Percentiles rank a stretch among this genome's conserved stretches.
Conservation (phyloP, 257 asterid genomes). For the Solanum rostratum region DNA sequence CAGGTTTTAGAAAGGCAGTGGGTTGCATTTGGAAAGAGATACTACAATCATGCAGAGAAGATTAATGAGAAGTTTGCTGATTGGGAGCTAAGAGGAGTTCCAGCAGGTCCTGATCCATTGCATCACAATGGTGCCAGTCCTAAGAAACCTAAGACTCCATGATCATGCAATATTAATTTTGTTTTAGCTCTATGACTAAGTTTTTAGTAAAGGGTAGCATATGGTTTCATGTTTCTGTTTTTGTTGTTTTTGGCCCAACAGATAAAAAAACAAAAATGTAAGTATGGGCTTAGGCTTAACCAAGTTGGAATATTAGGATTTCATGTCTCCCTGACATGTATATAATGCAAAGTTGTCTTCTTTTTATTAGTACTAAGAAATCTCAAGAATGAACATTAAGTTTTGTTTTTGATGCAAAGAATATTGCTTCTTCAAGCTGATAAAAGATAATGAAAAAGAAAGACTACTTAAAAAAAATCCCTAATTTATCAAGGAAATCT, state of each 20-base stretch:
- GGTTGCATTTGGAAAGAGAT: background rate
- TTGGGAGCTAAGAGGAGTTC: constrained; percentile 52
- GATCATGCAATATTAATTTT: background rate
- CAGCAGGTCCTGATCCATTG: constrained; percentile 57
- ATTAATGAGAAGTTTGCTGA: constrained; percentile 26
- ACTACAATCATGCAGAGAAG: constrained; percentile 15
- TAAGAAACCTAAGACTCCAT: constrained; percentile 42
- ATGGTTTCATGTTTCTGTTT: background rate
- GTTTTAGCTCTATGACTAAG: background rate
- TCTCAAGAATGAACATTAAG: background rate
- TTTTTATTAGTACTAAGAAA: background rate
- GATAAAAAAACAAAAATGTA: background rate
- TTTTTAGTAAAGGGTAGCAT: background rate
- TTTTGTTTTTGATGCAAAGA: background rate
- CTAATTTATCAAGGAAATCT: background rate
- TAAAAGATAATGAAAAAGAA: background rate
- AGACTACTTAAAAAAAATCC: background rate
- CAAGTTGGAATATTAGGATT: background rate
- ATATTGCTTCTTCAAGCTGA: background rate
- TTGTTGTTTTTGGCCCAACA: background rate
- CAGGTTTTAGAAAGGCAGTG: background rate
- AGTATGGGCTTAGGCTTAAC: background rate
- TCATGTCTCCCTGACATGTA: background rate
- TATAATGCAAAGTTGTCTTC: background rate
- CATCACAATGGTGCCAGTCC: constrained; percentile 48